phyloP scores from a whole-genome alignment of 768 basidiomycete species.

The Mrakia blollopis region DNA sequence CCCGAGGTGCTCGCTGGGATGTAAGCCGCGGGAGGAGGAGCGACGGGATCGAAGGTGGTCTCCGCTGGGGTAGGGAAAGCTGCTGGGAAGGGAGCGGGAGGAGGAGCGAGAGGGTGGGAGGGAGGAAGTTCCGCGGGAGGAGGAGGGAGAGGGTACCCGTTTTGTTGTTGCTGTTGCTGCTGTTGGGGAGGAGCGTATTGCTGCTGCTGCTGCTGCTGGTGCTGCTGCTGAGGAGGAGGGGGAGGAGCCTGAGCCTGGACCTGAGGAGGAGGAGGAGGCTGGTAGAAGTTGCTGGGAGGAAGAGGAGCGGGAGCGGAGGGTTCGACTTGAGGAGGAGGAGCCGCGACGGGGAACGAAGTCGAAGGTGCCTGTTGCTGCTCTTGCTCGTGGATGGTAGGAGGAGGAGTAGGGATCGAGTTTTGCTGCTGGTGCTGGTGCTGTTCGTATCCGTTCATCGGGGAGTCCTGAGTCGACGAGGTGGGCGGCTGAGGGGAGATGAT shows the following conservation, averaged over 20 bases:
- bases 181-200: neutral
- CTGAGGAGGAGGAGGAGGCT: neutral
- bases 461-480: neutral
- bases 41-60: constrained; percentile 6
- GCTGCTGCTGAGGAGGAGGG: neutral
- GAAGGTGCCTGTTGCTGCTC: constrained; percentile 5
- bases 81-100: constrained; percentile 18
- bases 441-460: neutral
- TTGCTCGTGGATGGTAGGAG: constrained; percentile 6
- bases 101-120: constrained; percentile 28
- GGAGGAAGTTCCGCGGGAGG: constrained; percentile 11
- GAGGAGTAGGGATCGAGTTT: constrained; percentile 6
- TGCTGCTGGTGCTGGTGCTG: neutral
- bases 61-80: constrained; percentile 9
- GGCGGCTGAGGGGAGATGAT: neutral
- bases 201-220: constrained; percentile 2
- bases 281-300: constrained; percentile 14
- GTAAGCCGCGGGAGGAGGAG: neutral
- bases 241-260: neutral
- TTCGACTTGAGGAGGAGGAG: neutral
- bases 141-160: constrained; percentile 1
- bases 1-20: constrained; percentile 1
- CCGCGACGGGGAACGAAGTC: neutral
- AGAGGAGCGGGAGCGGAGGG: neutral
- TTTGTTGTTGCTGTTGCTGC: neutral